Evolutionary conservation across 805 yeast genomes (phyloP).

Genomic region (Candida broadrunensis): DNA sequence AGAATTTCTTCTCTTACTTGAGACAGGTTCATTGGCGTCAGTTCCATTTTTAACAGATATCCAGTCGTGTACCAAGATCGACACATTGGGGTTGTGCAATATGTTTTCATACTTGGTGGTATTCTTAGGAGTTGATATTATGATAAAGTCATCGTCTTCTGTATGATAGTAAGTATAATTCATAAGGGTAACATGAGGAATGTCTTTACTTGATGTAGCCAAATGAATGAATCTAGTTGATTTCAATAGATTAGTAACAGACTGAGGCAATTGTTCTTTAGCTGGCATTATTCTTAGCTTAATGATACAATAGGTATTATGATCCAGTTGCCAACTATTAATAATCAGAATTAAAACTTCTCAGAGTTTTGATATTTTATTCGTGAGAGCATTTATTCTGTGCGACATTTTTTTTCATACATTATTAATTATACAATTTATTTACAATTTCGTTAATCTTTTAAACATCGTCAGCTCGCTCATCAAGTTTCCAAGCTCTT

Average conservation of each 20-base stretch:
- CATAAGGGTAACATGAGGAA: constrained; percentile 90
- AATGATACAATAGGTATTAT: too few relatives aligned
- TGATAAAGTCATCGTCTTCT: constrained; percentile 47
- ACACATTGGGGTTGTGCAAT: constrained; percentile 67
- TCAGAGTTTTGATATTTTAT: too few relatives aligned
- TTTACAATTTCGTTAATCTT: constrained; percentile 19
- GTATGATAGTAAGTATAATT: constrained; percentile 67
- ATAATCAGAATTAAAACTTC: too few relatives aligned
- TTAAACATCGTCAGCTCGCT: constrained; percentile 19
- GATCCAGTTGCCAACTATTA: too few relatives aligned
- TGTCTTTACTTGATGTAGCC: constrained; percentile 70
- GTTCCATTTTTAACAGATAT: constrained; percentile 50
- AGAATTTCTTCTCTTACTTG: constrained; percentile 20
- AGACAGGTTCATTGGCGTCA: constrained; percentile 9
- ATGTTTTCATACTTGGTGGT: constrained; percentile 79
- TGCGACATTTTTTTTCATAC: too few relatives aligned
- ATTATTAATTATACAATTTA: too few relatives aligned
- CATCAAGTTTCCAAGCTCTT: constrained; percentile 42
- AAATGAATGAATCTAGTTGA: constrained; percentile 74
- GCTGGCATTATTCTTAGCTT: constrained; percentile 3
- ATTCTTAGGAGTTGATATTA: constrained; percentile 66
- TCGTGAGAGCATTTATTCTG: too few relatives aligned
- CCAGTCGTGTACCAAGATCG: constrained; percentile 90
- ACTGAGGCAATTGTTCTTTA: constrained; percentile 26
- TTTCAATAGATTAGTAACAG: constrained; percentile 44